These are phyloP conservation scores for Malbranchea zuffiana DNA, from an alignment of 2,329 filamentous ascomycete species.

Conservation along the genomic window DNA sequence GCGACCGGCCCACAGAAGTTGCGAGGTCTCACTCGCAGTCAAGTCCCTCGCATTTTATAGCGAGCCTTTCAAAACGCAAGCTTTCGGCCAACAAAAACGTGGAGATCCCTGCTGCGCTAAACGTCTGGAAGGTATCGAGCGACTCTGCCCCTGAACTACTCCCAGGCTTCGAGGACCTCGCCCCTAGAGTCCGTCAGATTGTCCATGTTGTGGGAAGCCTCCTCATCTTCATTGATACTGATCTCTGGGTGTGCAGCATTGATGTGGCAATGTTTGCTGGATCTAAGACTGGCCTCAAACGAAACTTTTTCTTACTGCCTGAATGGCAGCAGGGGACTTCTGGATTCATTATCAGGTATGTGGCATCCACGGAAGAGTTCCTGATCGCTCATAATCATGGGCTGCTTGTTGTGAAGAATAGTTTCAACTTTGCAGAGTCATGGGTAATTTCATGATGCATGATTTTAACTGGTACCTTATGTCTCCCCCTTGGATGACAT, in stretches of 20 bases:
- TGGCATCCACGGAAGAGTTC: conserved; percentile 12
- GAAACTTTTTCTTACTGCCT: conserved; percentile 16
- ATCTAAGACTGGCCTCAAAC: no score
- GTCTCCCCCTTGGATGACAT: no score
- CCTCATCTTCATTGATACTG: conserved; percentile 19
- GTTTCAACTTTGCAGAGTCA: conserved; percentile 13
- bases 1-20: not conserved
- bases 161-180: conserved; percentile 2
- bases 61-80: not conserved
- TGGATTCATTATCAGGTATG: conserved; percentile 13
- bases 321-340: conserved; percentile 14
- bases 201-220: conserved; percentile 13
- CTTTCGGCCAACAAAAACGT: not conserved
- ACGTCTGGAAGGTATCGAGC: conserved; percentile 5
- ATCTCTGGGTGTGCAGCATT: conserved; percentile 22
- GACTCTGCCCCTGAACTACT: conserved; percentile 11
- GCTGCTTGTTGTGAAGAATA: conserved; percentile 14
- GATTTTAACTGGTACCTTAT: no score
- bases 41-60: not conserved
- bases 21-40: not conserved
- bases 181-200: conserved; percentile 10
- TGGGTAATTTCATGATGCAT: no score
- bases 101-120: not conserved
- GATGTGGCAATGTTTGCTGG: no score
- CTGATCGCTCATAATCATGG: conserved; percentile 12